Evolutionary conservation across 1,284 basidiomycete genomes (phyloP), one percentile per base, ranked within the genome.

Genomic region (Termitomyces sp.): DNA sequence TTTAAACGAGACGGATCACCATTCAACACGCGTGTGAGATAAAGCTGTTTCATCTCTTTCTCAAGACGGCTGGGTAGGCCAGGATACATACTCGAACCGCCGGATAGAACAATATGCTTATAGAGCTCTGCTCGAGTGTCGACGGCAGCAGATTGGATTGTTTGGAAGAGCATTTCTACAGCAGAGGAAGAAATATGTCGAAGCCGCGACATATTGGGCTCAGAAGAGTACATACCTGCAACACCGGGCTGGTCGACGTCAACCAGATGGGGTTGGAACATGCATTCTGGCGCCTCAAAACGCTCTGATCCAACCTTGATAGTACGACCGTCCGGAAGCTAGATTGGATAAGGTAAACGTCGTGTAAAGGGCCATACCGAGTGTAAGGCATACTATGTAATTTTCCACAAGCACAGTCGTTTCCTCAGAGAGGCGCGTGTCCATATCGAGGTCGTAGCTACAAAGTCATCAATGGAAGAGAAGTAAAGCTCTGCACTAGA

Each of bases 271-370:
- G 97, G 97, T 73, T 99, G 95, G 88, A 99, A 99, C 92, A 99
- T 94, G 76, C 97, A 99, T 73, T 99, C 97, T 10, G 97, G 97
- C n/a, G 96, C 97, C 73, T 98, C 94, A 70, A 98, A 99, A n/a
- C 97, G 88, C 70, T 99, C 97, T 1, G 93, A 94, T 26, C 96
- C 97, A 53, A 99, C 93, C 79, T 97, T 98, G 81, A 99, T 98
- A 31, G 82, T 84, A 44, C 97, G 89, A 2, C 97, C 97, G 67
- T 99, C 96, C 2, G 97, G 97, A 28, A 99, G 87, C 90, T 96
- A 41, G 19, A 54, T 26, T 31, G 12, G 7, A 44, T 15, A n/a
- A 17, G 30, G 26, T 13, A 41, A 43, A 31, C 12, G 12, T 19
- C 24, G 26, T 1, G 17, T 3, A 15, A 40, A 36, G 28, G n/a